Evolutionary conservation across 2,329 filamentous ascomycete species (phyloP).

Genomic region (Cladophialophora yegresii): DNA sequence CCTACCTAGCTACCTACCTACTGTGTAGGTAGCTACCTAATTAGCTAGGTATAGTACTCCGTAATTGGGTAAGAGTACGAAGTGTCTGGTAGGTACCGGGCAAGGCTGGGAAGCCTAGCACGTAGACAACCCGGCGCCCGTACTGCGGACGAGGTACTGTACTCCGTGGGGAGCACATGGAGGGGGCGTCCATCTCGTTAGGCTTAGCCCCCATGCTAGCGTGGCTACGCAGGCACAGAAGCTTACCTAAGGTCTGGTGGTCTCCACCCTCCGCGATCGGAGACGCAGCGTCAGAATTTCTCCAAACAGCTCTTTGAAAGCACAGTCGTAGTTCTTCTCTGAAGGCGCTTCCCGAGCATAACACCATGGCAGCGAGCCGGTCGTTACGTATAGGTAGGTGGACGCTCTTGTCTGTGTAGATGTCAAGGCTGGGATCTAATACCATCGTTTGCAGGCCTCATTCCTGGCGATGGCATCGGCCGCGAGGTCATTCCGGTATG

Average conservation of each 20-base stretch:
- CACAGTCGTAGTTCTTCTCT: not conserved
- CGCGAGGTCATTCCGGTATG: slow-evolving; percentile 89
- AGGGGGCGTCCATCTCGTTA: not conserved
- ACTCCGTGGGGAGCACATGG: too few relatives aligned
- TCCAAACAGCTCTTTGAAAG: not conserved
- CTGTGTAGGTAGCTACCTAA: too few relatives aligned
- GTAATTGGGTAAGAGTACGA: too few relatives aligned
- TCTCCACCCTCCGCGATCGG: not conserved
- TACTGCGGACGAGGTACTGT: too few relatives aligned
- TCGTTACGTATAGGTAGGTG: slow-evolving; percentile 30
- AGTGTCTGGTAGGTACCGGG: too few relatives aligned
- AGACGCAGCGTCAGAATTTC: not conserved
- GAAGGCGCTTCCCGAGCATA: not conserved
- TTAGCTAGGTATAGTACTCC: too few relatives aligned
- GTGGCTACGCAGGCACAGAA: not conserved
- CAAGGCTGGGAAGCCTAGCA: too few relatives aligned
- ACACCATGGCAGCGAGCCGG: slow-evolving; percentile 17
- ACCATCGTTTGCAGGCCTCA: slow-evolving; percentile 63
- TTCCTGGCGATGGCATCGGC: slow-evolving; percentile 97
- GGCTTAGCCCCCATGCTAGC: not conserved
- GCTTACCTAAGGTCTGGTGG: not conserved
- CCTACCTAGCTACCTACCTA: too few relatives aligned
- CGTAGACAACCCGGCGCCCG: too few relatives aligned
- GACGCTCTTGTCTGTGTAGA: not conserved
- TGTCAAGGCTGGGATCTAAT: not conserved